Evolutionary conservation across 768 basidiomycete genomes (phyloP), one percentile per base, ranked within the genome.

Genomic region (Lentinula guzmanii): DNA sequence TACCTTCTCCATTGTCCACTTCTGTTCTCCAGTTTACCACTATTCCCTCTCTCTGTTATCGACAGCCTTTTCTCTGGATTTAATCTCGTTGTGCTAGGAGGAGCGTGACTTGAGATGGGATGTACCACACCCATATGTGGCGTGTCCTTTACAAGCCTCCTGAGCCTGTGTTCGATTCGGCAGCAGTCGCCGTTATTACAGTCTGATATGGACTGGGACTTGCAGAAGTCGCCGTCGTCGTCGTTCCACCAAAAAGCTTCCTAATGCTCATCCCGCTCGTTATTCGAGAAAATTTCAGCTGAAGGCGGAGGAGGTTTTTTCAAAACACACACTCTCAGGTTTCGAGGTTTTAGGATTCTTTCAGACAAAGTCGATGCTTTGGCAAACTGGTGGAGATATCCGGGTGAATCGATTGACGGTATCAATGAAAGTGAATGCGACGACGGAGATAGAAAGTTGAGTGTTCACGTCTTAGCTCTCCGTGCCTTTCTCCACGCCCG

Each of bases 1-100:
- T 59, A 98, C 86, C 71, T 89, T 87, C 63, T 90, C 87, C 68
- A 93, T 75, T 15, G 78, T 84, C 97, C 96, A 98, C 83, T 57
- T 52, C 34, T 41, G 54, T 28, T 24, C 69, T 75, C 41, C 11
- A 39, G 31, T 35, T 43, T 41, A 16, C 84, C 85, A 67, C 84
- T 74, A 16, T 76, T 75, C 88, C 2, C 77, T 74, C 72, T 94
- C 93, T 53, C 82, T 78, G 59, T 88, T 87, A 72, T 92, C 90
- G 43, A 90, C 87, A 18, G 84, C 82, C 61, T 81, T 78, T 73
- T 90, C 91, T 76, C 95, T 92, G 62, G 93, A 90, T 72, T 86
- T 86, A 93, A 76, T 2, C 82, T 82, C 0, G 88, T 86, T 2
- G 86, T 91, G 52, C 86, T 90, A 1, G 95, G 95, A 6, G 96